Base-by-base conservation (phyloP, 345 rosid genomes). In the Aquilaria malaccensis region DNA sequence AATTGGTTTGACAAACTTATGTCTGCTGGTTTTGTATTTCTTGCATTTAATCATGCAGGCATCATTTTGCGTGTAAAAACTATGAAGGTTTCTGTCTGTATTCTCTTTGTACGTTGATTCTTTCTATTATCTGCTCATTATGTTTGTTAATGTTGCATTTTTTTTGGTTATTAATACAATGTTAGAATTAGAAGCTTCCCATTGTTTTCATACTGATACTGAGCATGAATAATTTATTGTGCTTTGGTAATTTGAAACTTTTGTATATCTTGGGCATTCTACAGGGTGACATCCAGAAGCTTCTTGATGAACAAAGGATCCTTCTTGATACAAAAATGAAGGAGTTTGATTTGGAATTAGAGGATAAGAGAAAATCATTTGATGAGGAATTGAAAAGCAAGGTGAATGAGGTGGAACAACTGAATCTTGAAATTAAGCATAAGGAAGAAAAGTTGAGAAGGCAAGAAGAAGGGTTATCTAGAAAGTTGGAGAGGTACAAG, bases 271-370 rank as follows among this genome's bases (percentile, higher is more conserved):
- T 66, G 62, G 59, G 50, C 54, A 14, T 65, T 76, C 58, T 64
- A 57, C 70, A 89, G 97, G 70, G 73, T 70, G 98, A 81, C 77
- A 69, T 83, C 55, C 86, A 80, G 65, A 71, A 76, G 74, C 75
- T 87, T 37, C 71, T 87, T n/a, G 89, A 87, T 75, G 85, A 84
- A 70, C 90, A 84, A 56, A 80, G 72, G 64, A 74, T 70, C 60
- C 61, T 67, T 41, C 67, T 87, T 67, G 84, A 76, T 72, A 74
- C 76, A 22, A 81, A 76, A 72, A 72, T 56, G 76, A 75, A 72
- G 57, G 82, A 83, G 61, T 78, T 83, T 74, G 91, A 83, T 70
- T 59, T 60, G 55, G 87, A 89, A 70, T 48, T 87, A 68, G 80
- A 76, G 64, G 77, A 79, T 56, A 79, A 67, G 77, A 79, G 85